Evolutionary conservation across 768 basidiomycete genomes (phyloP).

Genomic region (Trametes cubensis): DNA sequence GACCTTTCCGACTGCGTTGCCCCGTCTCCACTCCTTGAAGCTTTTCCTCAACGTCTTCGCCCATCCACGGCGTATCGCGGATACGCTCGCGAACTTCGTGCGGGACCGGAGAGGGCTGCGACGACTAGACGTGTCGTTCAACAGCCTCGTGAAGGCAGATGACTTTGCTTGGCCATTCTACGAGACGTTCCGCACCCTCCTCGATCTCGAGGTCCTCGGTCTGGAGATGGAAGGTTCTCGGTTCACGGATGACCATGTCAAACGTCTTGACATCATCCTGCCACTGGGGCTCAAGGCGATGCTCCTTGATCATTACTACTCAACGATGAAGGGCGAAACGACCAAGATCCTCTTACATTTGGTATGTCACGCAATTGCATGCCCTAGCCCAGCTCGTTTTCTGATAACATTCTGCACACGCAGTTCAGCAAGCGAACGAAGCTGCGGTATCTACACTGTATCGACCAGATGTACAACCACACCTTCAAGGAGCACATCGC

Average conservation of each 20-base stretch:
- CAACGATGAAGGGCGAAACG: too few relatives aligned
- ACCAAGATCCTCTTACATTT: background rate
- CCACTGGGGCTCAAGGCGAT: slow-evolving; percentile 1
- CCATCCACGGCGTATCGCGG: background rate
- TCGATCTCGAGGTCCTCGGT: slow-evolving; percentile 16
- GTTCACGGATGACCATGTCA: background rate
- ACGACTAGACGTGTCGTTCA: slow-evolving; percentile 7
- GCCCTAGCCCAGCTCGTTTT: background rate
- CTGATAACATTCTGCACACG: too few relatives aligned
- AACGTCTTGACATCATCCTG: background rate
- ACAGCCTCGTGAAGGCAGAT: background rate
- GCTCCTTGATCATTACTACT: background rate
- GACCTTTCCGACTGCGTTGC: slow-evolving; percentile 1
- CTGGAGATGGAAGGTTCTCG: background rate
- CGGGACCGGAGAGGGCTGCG: slow-evolving; percentile 7
- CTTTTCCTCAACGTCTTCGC: background rate
- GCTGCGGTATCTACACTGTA: slow-evolving; percentile 9
- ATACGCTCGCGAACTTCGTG: slow-evolving; percentile 8
- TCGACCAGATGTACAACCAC: background rate
- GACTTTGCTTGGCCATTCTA: background rate
- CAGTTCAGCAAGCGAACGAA: slow-evolving; percentile 4
- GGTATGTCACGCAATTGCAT: background rate
- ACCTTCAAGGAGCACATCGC: slow-evolving; percentile 13
- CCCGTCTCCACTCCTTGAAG: slow-evolving; percentile 15
- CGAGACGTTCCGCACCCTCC: background rate